Base-by-base conservation (phyloP, 2,329 filamentous ascomycete genomes). In the Aspergillus carbonarius region DNA sequence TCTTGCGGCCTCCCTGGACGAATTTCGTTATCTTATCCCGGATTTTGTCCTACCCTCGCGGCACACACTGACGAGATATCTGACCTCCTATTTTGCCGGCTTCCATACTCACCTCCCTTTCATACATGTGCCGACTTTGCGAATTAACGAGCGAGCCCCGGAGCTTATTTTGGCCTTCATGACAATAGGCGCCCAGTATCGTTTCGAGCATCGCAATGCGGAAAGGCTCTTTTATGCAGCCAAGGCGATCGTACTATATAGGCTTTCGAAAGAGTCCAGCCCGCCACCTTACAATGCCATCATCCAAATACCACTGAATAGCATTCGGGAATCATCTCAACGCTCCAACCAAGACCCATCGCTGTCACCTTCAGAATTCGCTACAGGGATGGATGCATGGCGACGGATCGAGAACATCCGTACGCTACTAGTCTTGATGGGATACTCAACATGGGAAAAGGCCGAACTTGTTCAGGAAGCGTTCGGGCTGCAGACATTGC, bases 61-160 rank as follows among this genome's bases (percentile, higher is more conserved):
- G 3, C 83, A 90, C 63, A 89, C 88, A 0, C 71, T 91, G 27
- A 87, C 85, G 2, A 78, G 88, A 34, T 91, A 90, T 61, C 74
- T 91, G 32, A 87, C 89, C 59, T 88, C 87, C 1, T 91, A 90
- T 65, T 83, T 90, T 54, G 84, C 82, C 58, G 87, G 88, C 0
- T 90, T 91, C 58, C 80, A 85, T 58, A 79, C 82, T 25, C 82
- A 85, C 60, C 77, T 85, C 40, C 83, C 83, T 0, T 85, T 91
- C 60, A 76, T 91, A 27, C 88, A 92, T 68, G 75, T 90, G 5
- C 85, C 88, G 0, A 90, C 88, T 0, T 78, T 91, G 48, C 79
- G 81, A 1, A 82, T 87, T 0, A 82, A 83, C 7, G 83, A 86
- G n/a, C 81, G 85, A n/a, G 84, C 87, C 0, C 83, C 88, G 0